Percentiles rank a stretch among this genome's conserved stretches.
Conservation (phyloP, 345 rosid genomes). For the Kandelia obovata region DNA sequence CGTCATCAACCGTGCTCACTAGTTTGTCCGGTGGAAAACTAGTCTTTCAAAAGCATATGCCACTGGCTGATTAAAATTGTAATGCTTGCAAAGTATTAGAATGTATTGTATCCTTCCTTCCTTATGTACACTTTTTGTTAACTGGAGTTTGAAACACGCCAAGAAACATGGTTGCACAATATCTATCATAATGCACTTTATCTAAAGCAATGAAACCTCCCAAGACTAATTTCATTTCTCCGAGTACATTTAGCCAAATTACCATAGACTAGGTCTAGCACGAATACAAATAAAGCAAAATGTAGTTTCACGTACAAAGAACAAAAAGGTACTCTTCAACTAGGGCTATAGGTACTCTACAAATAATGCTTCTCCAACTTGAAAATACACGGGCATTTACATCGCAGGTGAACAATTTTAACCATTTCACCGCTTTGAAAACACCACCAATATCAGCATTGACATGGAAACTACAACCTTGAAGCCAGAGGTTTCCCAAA, state of each 20-base stretch:
- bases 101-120: background rate
- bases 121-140: background rate
- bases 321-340: constrained; percentile 11
- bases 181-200: background rate
- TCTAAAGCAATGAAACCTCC: background rate
- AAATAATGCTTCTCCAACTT: constrained; percentile 9
- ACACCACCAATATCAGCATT: constrained; percentile 70
- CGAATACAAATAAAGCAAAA: background rate
- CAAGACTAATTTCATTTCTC: background rate
- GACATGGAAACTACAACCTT: constrained; percentile 81
- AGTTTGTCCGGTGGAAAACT: background rate
- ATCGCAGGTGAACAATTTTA: background rate
- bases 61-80: background rate
- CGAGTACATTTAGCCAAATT: background rate
- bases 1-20: background rate
- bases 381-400: constrained; percentile 9
- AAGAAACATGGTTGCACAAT: background rate
- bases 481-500: constrained; percentile 85
- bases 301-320: background rate
- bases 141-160: no score
- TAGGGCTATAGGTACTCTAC: constrained; percentile 24
- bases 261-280: background rate
- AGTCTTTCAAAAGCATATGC: background rate
- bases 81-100: background rate
- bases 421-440: constrained; percentile 59